Percentiles rank a stretch among this genome's conserved stretches.
These are phyloP conservation scores for Quercus aquifolioides DNA, from an alignment of 306 rosid species.

Conservation along the genomic window DNA sequence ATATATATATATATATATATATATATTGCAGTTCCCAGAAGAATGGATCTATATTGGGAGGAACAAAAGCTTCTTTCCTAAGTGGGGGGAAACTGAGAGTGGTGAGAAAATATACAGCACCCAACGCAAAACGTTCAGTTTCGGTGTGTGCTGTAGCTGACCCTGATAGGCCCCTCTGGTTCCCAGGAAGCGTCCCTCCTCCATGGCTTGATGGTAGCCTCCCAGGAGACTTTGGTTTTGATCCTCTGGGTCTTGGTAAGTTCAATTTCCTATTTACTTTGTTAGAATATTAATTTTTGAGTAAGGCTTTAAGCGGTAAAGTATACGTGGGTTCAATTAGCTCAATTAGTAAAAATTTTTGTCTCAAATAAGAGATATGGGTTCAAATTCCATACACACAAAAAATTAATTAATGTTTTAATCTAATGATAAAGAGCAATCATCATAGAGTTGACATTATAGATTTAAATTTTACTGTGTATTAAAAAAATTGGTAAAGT, in stretches of 20 bases:
- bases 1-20: too few species aligned
- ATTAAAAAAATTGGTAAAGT: too few species aligned
- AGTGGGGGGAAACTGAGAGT: constrained; percentile 56
- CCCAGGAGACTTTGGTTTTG: constrained; percentile 81
- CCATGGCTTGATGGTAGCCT: constrained; percentile 81
- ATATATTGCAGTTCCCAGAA: constrained; percentile 50
- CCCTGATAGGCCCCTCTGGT: constrained; percentile 68
- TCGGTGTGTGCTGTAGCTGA: constrained; percentile 51
- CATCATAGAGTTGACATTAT: too few species aligned
- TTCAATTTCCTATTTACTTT: not conserved
- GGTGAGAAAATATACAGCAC: constrained; percentile 14
- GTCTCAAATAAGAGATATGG: too few species aligned
- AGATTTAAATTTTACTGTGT: too few species aligned
- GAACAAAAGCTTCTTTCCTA: constrained; percentile 39
- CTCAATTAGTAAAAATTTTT: too few species aligned
- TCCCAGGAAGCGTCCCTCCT: constrained; percentile 75
- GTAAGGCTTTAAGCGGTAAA: too few species aligned
- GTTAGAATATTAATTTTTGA: too few species aligned
- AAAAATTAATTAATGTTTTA: too few species aligned
- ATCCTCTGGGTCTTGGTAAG: constrained; percentile 73
- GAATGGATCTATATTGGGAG: constrained; percentile 31
- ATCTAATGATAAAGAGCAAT: fast-evolving
- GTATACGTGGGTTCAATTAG: fast-evolving
- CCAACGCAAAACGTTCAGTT: constrained; percentile 15
- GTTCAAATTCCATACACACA: fast-evolving